Percentiles rank a stretch among this genome's conserved stretches.
phyloP scores from a whole-genome alignment of 495 filamentous ascomycete genomes.

The Lasiosphaeriaceae sp. region DNA sequence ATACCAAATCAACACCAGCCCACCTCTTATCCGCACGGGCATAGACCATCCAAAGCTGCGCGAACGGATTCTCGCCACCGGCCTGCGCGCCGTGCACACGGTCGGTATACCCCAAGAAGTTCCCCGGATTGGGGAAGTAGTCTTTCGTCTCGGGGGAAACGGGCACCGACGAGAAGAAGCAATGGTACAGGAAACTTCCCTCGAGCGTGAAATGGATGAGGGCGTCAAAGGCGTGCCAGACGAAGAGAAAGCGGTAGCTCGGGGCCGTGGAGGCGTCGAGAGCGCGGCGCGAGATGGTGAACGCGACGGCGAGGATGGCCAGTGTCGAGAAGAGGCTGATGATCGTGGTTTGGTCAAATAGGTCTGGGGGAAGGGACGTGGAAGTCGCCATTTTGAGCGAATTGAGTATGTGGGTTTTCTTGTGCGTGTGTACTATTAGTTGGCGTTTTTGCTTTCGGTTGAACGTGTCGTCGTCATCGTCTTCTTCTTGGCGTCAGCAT shows the following conservation, averaged over 20 bases:
- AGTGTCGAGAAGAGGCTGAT: conserved; percentile 49
- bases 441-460: no score
- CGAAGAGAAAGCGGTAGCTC: conserved; percentile 67
- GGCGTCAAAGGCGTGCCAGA: conserved; percentile 92
- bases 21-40: conserved; percentile 81
- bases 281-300: conserved; percentile 37
- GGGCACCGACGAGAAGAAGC: conserved; percentile 69
- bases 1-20: conserved; percentile 68
- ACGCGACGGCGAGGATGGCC: conserved; percentile 44
- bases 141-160: conserved; percentile 29
- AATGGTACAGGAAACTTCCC: conserved; percentile 86
- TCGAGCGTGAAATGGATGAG: conserved; percentile 88
- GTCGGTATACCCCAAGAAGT: conserved; percentile 38
- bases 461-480: no score
- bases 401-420: no score
- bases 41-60: conserved; percentile 87
- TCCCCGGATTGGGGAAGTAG: conserved; percentile 37
- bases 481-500: no score
- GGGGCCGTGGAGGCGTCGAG: conserved; percentile 36
- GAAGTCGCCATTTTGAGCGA: conserved; percentile 3
- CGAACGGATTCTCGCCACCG: conserved; percentile 55
- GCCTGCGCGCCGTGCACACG: conserved; percentile 73
- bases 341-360: conserved; percentile 52
- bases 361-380: conserved; percentile 32
- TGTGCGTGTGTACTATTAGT: no score